These are phyloP conservation scores for Neoarthrinium moseri DNA, from an alignment of 2,329 filamentous ascomycete species.

Conservation along the genomic window DNA sequence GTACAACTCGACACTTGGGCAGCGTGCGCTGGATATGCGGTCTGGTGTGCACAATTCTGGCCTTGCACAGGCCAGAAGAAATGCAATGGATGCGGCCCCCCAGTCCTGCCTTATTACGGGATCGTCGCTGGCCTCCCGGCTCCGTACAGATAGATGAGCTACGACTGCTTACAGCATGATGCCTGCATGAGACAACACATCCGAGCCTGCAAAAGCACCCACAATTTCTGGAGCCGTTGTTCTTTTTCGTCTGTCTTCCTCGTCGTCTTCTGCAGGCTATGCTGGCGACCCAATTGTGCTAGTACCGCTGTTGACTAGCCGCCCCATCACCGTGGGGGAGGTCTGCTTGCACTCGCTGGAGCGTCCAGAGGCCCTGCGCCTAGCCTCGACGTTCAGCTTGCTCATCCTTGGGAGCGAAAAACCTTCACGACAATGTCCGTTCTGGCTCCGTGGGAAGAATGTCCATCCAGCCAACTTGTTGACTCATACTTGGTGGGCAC, in stretches of 20 bases:
- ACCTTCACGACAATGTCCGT: too few relatives aligned
- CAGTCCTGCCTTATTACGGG: background rate
- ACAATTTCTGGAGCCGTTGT: background rate
- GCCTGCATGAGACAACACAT: background rate
- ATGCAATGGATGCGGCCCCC: background rate
- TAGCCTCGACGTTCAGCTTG: background rate
- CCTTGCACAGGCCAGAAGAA: background rate
- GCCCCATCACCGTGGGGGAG: background rate
- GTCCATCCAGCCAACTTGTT: too few relatives aligned
- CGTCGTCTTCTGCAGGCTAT: background rate
- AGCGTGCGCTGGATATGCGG: background rate
- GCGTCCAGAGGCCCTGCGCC: background rate
- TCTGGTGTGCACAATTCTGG: background rate
- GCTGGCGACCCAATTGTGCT: background rate
- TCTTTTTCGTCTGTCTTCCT: background rate
- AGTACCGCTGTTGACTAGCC: background rate
- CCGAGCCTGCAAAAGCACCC: background rate
- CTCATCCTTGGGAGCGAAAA: background rate
- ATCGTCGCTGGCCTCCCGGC: too few relatives aligned
- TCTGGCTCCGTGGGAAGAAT: too few relatives aligned
- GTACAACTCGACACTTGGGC: conserved; percentile 1
- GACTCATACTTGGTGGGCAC: too few relatives aligned
- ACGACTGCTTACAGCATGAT: background rate
- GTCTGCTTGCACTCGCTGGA: background rate
- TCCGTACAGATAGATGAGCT: too few relatives aligned